Conservation (phyloP, 2,329 filamentous ascomycete species). For the Lachnellula cervina region DNA sequence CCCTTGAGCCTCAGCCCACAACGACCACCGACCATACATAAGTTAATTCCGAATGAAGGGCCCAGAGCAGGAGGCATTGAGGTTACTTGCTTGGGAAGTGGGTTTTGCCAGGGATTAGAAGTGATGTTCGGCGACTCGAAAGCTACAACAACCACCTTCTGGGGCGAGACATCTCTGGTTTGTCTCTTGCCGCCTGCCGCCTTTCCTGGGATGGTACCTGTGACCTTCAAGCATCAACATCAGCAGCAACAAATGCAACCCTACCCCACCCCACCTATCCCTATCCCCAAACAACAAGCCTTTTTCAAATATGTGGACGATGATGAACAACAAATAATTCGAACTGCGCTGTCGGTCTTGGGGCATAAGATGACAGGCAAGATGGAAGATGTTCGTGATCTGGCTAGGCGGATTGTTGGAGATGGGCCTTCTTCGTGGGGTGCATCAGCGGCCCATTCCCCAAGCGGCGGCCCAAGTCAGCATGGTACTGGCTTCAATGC, state of each 20-base stretch:
- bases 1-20: constrained; percentile 46
- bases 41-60: constrained; percentile 77
- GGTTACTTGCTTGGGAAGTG: constrained; percentile 76
- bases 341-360: constrained; percentile 61
- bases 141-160: constrained; percentile 59
- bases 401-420: constrained; percentile 56
- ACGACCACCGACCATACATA: constrained; percentile 66
- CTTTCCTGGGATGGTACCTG: constrained; percentile 53
- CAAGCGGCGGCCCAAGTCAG: constrained; percentile 42
- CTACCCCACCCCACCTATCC: constrained; percentile 39
- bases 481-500: constrained; percentile 39
- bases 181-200: constrained; percentile 57
- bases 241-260: constrained; percentile 42
- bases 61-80: constrained; percentile 81
- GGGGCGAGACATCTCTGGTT: constrained; percentile 58
- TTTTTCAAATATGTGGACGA: constrained; percentile 73
- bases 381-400: constrained; percentile 55
- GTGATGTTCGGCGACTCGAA: constrained; percentile 76
- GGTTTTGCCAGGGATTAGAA: constrained; percentile 73
- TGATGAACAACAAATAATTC: constrained; percentile 62
- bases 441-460: constrained; percentile 37
- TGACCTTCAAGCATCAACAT: constrained; percentile 52
- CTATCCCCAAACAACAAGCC: constrained; percentile 44
- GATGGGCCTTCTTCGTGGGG: constrained; percentile 46
- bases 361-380: constrained; percentile 61